Percentiles rank a stretch among this genome's conserved stretches.
These are phyloP conservation scores for Clonostachys chloroleuca DNA, from an alignment of 2,329 filamentous ascomycete genomes.

Conservation along the genomic window DNA sequence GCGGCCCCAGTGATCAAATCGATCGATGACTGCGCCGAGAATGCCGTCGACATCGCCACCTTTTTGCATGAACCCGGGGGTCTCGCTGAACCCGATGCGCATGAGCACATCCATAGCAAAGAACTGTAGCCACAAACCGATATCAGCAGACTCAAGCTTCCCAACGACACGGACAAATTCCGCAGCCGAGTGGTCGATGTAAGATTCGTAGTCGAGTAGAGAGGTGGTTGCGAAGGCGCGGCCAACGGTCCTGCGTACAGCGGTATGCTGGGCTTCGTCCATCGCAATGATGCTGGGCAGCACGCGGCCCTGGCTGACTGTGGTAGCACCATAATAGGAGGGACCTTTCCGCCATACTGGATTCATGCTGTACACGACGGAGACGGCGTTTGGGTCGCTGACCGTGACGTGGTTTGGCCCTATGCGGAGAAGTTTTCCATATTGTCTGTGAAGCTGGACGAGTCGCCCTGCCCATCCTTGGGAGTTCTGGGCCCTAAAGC, in stretches of 20 bases:
- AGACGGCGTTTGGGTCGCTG: constrained; percentile 8
- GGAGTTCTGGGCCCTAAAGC: neutral
- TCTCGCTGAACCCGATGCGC: constrained; percentile 2
- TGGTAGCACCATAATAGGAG: constrained; percentile 3
- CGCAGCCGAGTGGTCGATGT: constrained; percentile 1
- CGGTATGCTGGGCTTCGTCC: constrained; percentile 2
- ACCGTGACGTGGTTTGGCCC: constrained; percentile 9
- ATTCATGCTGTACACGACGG: constrained; percentile 8
- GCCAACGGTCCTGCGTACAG: constrained; percentile 2
- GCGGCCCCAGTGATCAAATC: constrained; percentile 3
- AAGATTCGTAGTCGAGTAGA: constrained; percentile 3
- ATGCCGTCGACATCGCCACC: constrained; percentile 2
- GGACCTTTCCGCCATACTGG: constrained; percentile 8
- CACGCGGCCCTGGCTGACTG: constrained; percentile 1
- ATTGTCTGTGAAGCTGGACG: constrained; percentile 6
- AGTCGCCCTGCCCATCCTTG: neutral
- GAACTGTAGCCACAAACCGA: constrained; percentile 3
- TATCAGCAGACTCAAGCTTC: neutral
- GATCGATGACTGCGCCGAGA: constrained; percentile 1
- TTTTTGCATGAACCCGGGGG: constrained; percentile 1
- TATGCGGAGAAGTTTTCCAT: constrained; percentile 7
- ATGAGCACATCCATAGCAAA: constrained; percentile 4
- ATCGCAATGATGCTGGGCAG: constrained; percentile 3
- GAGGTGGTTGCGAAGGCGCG: constrained; percentile 3
- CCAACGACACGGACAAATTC: neutral